phyloP scores from a whole-genome alignment of 257 asterid species.

The Anisodus acutangulus region DNA sequence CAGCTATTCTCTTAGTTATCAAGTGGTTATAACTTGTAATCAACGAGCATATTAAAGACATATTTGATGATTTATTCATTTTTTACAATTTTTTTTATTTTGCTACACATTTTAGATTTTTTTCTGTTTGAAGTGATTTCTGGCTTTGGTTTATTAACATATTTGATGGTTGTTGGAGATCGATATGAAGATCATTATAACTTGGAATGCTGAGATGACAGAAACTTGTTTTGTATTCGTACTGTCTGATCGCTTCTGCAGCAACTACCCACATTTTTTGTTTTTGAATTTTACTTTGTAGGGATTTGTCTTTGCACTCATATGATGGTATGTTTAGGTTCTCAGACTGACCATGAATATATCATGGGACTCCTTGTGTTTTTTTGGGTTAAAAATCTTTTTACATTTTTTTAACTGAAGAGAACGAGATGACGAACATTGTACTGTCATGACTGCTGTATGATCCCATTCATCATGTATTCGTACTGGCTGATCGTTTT shows the following conservation, averaged over 20 bases:
- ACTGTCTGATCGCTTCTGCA: constrained; percentile 29
- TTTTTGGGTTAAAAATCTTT: not conserved
- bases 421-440: constrained; percentile 25
- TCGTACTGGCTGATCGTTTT: constrained; percentile 33
- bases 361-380: too few relatives aligned
- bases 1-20: too few relatives aligned
- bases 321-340: not conserved
- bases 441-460: constrained; percentile 39
- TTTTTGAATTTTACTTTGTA: not conserved
- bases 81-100: too few relatives aligned
- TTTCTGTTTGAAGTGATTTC: not conserved
- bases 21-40: too few relatives aligned
- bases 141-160: too few relatives aligned
- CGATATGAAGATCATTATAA: constrained; percentile 40
- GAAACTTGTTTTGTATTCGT: constrained; percentile 25
- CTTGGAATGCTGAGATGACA: constrained; percentile 28
- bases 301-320: not conserved
- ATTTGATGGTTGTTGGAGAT: constrained; percentile 20
- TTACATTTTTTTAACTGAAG: too few relatives aligned
- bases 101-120: too few relatives aligned
- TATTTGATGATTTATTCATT: too few relatives aligned
- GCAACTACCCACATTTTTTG: not conserved
- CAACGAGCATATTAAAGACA: too few relatives aligned
- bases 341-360: not conserved
- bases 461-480: constrained; percentile 27